These are phyloP conservation scores for Teratosphaeria zuluensis DNA, from an alignment of 2,329 filamentous ascomycete genomes.

Conservation along the genomic window DNA sequence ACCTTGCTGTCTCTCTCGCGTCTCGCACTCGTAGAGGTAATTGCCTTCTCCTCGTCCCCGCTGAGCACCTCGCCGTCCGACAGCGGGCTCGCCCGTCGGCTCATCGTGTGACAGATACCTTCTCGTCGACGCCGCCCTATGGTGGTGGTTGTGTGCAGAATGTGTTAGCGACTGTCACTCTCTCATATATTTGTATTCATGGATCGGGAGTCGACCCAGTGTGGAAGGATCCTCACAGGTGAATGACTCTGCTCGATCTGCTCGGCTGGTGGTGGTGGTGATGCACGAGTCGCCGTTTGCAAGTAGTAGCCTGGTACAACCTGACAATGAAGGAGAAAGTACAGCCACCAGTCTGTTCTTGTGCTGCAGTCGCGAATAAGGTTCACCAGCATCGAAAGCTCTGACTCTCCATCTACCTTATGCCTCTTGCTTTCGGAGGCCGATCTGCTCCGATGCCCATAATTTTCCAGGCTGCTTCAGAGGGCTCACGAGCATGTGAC, in stretches of 20 bases:
- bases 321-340: neutral
- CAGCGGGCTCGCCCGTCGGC: constrained; percentile 55
- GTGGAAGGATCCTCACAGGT: constrained; percentile 10
- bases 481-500: neutral
- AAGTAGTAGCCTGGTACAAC: neutral
- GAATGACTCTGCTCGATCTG: neutral
- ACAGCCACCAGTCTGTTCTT: neutral
- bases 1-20: constrained; percentile 68
- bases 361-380: neutral
- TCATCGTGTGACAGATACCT: constrained; percentile 25
- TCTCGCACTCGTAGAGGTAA: constrained; percentile 58
- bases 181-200: constrained; percentile 5
- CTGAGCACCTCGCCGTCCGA: constrained; percentile 75
- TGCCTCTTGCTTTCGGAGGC: neutral
- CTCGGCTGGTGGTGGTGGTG: neutral
- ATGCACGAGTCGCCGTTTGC: neutral
- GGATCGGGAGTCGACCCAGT: constrained; percentile 16
- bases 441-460: neutral
- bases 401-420: neutral
- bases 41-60: constrained; percentile 73
- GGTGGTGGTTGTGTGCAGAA: constrained; percentile 11
- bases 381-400: neutral
- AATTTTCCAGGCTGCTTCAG: neutral
- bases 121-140: constrained; percentile 12
- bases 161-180: constrained; percentile 17